phyloP scores from a whole-genome alignment of 495 filamentous ascomycete genomes.

The Penicillium coffeae region DNA sequence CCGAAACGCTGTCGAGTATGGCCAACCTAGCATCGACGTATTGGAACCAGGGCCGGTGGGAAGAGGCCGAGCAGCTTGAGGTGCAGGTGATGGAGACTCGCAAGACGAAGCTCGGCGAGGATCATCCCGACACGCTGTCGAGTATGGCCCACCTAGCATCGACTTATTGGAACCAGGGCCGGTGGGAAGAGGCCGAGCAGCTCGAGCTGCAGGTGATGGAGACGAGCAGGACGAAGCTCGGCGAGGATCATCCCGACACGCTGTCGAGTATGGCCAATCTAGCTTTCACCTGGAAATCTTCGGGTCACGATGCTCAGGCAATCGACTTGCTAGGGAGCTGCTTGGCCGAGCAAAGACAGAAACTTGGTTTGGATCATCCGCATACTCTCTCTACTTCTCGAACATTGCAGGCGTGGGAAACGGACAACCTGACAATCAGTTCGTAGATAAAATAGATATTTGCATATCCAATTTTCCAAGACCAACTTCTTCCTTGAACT shows the following conservation, averaged over 20 bases:
- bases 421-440: background rate
- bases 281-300: background rate
- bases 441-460: background rate
- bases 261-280: background rate
- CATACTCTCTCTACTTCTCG: background rate
- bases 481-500: background rate
- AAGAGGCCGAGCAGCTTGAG: background rate
- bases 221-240: background rate
- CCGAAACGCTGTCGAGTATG: background rate
- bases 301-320: conserved; percentile 1
- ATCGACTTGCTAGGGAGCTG: conserved; percentile 1
- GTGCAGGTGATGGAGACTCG: background rate
- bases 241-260: no score
- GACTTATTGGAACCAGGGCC: background rate
- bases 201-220: background rate
- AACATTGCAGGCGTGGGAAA: conserved; percentile 3
- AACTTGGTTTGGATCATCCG: background rate
- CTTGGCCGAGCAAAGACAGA: conserved; percentile 1
- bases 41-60: background rate
- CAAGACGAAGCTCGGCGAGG: background rate
- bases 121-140: background rate
- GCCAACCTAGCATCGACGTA: no score
- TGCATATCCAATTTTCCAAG: background rate
- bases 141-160: conserved; percentile 3
- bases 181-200: background rate